Conservation (phyloP, 2,329 filamentous ascomycete genomes). For the Arthrobotrys sphaeroides region DNA sequence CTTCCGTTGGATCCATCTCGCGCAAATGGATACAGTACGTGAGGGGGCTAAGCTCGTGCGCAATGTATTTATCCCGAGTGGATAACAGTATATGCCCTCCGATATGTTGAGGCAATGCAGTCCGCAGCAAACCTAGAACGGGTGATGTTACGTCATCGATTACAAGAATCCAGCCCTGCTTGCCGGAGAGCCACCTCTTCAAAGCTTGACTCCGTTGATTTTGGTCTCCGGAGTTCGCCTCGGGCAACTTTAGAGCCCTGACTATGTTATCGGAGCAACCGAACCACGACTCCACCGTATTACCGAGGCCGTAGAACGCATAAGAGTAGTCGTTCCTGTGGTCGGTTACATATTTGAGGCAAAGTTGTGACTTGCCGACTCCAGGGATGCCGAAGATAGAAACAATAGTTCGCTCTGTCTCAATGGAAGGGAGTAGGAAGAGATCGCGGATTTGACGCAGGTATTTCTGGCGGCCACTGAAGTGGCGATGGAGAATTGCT, state of each 20-base stretch:
- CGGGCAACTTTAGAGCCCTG: not conserved
- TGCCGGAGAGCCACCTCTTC: not conserved
- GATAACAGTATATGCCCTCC: constrained; percentile 19
- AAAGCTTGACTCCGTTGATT: not conserved
- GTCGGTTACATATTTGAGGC: constrained; percentile 7
- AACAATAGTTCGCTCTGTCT: not conserved
- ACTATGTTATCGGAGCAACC: constrained; percentile 13
- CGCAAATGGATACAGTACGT: not conserved
- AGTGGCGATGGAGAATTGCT: constrained; percentile 12
- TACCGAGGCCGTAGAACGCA: constrained; percentile 7
- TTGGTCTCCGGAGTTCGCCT: not conserved
- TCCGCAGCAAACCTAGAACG: not conserved
- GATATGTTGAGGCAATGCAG: not conserved
- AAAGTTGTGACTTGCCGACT: constrained; percentile 14
- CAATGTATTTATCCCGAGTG: constrained; percentile 7
- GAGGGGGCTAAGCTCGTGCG: not conserved
- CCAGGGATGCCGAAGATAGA: constrained; percentile 23
- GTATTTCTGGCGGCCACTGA: constrained; percentile 15
- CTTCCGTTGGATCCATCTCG: constrained; percentile 13
- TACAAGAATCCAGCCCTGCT: not conserved
- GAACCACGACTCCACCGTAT: constrained; percentile 14
- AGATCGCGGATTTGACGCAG: not conserved
- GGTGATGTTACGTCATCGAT: constrained; percentile 10
- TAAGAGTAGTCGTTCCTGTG: constrained; percentile 4
- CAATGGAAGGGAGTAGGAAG: not conserved